phyloP scores from a whole-genome alignment of 495 filamentous ascomycete species.

The Neurospora hispaniola region DNA sequence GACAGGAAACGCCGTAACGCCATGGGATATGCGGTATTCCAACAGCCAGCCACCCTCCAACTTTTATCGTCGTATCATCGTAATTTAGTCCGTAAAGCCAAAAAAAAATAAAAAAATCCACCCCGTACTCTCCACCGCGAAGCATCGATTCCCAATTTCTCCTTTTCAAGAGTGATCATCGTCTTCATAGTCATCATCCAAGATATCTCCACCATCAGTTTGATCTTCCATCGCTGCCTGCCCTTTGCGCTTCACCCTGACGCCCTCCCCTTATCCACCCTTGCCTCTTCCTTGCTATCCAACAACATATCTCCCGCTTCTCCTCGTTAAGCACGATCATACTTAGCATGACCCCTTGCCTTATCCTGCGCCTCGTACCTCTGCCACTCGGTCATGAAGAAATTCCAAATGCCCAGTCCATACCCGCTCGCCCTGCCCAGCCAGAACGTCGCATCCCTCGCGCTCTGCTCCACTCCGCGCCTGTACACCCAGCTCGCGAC shows the following conservation, averaged over 20 bases:
- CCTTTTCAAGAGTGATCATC: not conserved
- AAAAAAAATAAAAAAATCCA: not conserved
- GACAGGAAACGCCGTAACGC: constrained; percentile 1
- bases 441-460: constrained; percentile 39
- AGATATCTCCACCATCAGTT: not conserved
- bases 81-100: not conserved
- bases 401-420: constrained; percentile 38
- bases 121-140: not conserved
- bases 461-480: constrained; percentile 50
- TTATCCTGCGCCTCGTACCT: constrained; percentile 29
- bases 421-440: constrained; percentile 32
- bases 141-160: not conserved
- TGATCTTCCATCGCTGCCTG: not conserved
- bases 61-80: not conserved
- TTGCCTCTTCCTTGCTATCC: not conserved
- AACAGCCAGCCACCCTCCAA: not conserved
- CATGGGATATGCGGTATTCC: not conserved
- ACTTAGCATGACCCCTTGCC: not conserved
- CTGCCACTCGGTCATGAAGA: constrained; percentile 49
- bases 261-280: not conserved
- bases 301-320: not conserved
- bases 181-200: not conserved
- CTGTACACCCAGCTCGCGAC: constrained; percentile 47
- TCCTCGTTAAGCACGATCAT: not conserved
- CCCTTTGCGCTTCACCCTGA: not conserved